Evolutionary conservation across 768 basidiomycete species (phyloP), one percentile per base, ranked within the genome.

Genomic region (Naganishia vaughanmartiniae): DNA sequence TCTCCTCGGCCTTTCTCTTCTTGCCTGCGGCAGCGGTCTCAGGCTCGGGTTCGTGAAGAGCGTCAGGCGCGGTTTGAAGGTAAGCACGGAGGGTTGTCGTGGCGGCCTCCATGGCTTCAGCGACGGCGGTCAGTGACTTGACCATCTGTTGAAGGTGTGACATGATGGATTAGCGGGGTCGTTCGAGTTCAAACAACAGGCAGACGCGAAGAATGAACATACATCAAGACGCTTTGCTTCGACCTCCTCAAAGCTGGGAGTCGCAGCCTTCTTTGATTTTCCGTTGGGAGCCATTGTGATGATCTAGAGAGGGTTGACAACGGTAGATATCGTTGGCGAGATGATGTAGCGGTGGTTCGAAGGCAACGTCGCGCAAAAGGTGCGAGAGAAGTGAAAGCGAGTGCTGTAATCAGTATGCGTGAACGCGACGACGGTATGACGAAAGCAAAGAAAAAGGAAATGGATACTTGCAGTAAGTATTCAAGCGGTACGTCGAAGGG

Each of bases 41-140:
- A 7, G 42, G 10, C 11, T 30, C 54, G 33, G 60, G 65, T 57
- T 53, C 63, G 67, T 31, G 76, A 75, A 46, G 80, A 66, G 21
- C 76, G 66, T 4, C 70, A 55, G 33, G 60, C 12, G 60, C 60
- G 60, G 17, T 24, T 19, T 45, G 24, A 17, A 78, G 74, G 69
- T 77, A 81, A 56, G 77, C 78, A 24, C 78, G 72, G 73, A 79
- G 76, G 10, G 74, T 53, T 58, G 70, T 36, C 24, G 78, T 75
- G 65, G 77, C 80, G 14, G 55, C 63, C 12, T 72, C 72, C 76
- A 80, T 77, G 45, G 78, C 79, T 31, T 75, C 67, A 17, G 77
- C 76, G 58, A 79, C 66, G n/a, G 76, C 73, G 42, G 73, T 48
- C 72, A 81, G 75, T 2, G 78, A 78, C 21, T 75, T 67, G 73